phyloP scores from a whole-genome alignment of 1,284 basidiomycete genomes.

The Rhizoctonia solani region DNA sequence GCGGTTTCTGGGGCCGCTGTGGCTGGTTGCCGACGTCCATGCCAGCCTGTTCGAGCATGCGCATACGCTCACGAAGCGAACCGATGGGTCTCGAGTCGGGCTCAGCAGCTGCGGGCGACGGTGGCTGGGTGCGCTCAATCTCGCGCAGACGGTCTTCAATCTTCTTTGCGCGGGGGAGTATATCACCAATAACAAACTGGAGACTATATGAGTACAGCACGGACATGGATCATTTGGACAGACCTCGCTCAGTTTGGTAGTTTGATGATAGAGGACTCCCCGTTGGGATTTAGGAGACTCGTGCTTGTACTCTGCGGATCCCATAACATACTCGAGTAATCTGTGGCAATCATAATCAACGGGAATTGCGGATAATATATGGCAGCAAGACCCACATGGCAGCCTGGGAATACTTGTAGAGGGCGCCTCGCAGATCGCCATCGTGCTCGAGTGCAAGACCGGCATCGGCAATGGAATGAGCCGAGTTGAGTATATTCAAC shows the following conservation, averaged over 20 bases:
- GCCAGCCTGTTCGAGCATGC: constrained; percentile 46
- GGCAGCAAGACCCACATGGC: constrained; percentile 23
- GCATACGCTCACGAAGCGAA: constrained; percentile 49
- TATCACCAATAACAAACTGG: constrained; percentile 14
- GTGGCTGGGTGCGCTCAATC: constrained; percentile 23
- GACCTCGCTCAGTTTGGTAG: constrained; percentile 26
- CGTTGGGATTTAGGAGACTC: constrained; percentile 31
- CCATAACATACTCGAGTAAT: constrained; percentile 23
- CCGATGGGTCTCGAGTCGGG: constrained; percentile 39
- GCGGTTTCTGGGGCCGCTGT: constrained; percentile 34
- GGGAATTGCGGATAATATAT: not conserved
- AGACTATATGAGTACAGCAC: not conserved
- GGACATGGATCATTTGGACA: not conserved
- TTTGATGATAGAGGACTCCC: constrained; percentile 35
- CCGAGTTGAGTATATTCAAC: constrained; percentile 1
- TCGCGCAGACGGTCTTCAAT: constrained; percentile 32
- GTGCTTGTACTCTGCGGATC: constrained; percentile 32
- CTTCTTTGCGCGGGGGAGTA: constrained; percentile 29
- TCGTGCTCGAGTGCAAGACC: constrained; percentile 31
- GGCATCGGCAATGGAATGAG: constrained; percentile 27
- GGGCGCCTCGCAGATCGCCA: constrained; percentile 37
- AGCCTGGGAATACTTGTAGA: constrained; percentile 36
- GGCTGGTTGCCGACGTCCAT: constrained; percentile 45
- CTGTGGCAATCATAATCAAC: not conserved
- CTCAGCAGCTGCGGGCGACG: constrained; percentile 34